A percentile compares a stretch with the other conserved stretches of the same genome.
Conservation (phyloP, 2,329 filamentous ascomycete genomes). For the Dothistroma pini region DNA sequence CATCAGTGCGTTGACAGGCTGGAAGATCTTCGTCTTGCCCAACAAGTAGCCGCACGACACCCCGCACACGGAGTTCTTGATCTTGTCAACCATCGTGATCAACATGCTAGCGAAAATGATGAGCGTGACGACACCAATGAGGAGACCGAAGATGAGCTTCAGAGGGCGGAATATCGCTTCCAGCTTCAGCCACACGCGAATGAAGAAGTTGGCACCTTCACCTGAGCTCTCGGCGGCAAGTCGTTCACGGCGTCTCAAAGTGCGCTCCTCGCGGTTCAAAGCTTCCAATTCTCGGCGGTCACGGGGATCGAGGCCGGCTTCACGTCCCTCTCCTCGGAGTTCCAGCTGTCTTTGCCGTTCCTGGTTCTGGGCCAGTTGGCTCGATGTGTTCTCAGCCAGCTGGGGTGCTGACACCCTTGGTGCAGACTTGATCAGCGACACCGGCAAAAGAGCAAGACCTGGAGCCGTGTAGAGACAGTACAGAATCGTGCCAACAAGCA, state of each 20-base stretch:
- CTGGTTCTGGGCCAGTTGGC: constrained; percentile 79
- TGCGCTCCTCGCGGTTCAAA: constrained; percentile 85
- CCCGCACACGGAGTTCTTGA: constrained; percentile 91
- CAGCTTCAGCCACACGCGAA: constrained; percentile 73
- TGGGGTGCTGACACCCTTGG: constrained; percentile 80
- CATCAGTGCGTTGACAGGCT: constrained; percentile 88
- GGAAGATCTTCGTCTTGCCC: constrained; percentile 83
- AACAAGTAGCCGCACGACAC: constrained; percentile 88
- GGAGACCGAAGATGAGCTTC: constrained; percentile 78
- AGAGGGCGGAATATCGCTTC: constrained; percentile 81
- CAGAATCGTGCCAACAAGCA: constrained; percentile 78
- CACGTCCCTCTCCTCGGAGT: constrained; percentile 72
- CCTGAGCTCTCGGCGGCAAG: constrained; percentile 79
- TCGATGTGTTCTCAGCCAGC: constrained; percentile 70
- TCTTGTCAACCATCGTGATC: constrained; percentile 93
- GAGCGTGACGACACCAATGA: constrained; percentile 70
- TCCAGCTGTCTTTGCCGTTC: constrained; percentile 91
- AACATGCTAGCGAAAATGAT: constrained; percentile 88
- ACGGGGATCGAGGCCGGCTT: constrained; percentile 72
- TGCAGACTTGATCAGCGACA: constrained; percentile 87
- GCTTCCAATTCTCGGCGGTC: constrained; percentile 86
- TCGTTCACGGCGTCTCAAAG: constrained; percentile 81
- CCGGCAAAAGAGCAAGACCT: constrained; percentile 81
- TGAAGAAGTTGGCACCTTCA: constrained; percentile 69
- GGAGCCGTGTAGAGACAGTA: constrained; percentile 87